These are phyloP conservation scores for Penicillium simplicissimum DNA, from an alignment of 495 filamentous ascomycete genomes.

Conservation along the genomic window DNA sequence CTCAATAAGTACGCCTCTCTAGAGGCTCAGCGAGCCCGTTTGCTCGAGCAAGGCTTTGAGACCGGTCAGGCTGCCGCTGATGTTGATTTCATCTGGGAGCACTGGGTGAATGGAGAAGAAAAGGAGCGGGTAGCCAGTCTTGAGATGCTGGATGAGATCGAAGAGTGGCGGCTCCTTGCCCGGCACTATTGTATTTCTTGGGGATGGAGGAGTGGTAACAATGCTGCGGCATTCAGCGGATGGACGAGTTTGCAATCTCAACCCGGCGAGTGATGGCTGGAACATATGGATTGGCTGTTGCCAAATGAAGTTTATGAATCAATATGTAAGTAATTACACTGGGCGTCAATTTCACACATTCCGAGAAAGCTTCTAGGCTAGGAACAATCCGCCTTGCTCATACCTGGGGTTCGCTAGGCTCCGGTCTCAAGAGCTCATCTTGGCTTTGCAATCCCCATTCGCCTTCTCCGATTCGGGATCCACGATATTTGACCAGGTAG, in stretches of 20 bases:
- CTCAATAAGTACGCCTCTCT: conserved; percentile 67
- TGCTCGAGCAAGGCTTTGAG: conserved; percentile 62
- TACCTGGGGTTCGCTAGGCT: not conserved
- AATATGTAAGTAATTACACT: not conserved
- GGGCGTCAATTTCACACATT: not conserved
- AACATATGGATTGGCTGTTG: not conserved
- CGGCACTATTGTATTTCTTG: conserved; percentile 89
- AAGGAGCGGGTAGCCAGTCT: conserved; percentile 75
- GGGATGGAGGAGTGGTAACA: conserved; percentile 64
- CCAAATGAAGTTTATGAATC: not conserved
- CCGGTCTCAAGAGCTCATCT: not conserved
- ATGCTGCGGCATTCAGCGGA: conserved; percentile 34
- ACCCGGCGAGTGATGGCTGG: conserved; percentile 17
- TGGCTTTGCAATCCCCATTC: conserved; percentile 31
- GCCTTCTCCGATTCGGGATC: conserved; percentile 24
- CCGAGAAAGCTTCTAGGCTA: not conserved
- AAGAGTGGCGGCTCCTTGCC: conserved; percentile 89
- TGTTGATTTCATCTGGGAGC: conserved; percentile 72
- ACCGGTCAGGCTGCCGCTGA: conserved; percentile 60
- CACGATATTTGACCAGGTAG: conserved; percentile 47
- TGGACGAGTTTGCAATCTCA: conserved; percentile 41
- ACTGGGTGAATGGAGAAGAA: conserved; percentile 71
- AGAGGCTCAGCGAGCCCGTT: conserved; percentile 62
- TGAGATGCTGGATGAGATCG: conserved; percentile 92
- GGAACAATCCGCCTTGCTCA: not conserved